These are phyloP conservation scores for Coleophoma crateriformis DNA, from an alignment of 2,329 filamentous ascomycete genomes.

Conservation along the genomic window DNA sequence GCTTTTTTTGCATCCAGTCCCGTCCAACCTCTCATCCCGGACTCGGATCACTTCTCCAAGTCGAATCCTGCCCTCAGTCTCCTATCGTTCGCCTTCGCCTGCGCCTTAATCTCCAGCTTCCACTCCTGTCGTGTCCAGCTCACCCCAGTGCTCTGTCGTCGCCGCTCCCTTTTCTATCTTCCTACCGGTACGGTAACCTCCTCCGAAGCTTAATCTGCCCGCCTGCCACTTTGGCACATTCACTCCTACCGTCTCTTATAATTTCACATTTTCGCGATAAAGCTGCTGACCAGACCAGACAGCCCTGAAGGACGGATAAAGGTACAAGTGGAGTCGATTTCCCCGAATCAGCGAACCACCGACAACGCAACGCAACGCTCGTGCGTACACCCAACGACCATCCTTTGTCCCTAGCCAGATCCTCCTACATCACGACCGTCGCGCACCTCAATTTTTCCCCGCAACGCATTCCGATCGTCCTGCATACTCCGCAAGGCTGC, in stretches of 20 bases:
- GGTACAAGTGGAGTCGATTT: constrained; percentile 1
- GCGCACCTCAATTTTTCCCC: background rate
- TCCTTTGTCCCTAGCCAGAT: background rate
- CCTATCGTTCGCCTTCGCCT: too few species aligned
- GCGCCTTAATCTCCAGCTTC: background rate
- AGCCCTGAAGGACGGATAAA: background rate
- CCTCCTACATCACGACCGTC: constrained; percentile 1
- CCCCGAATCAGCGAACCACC: background rate
- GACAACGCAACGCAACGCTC: background rate
- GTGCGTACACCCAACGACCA: background rate
- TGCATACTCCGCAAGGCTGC: too few species aligned
- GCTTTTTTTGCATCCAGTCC: too few species aligned
- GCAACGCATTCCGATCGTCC: too few species aligned
- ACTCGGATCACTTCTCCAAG: background rate
- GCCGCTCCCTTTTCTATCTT: background rate
- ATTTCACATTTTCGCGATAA: background rate
- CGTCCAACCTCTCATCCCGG: background rate
- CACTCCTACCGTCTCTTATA: too few species aligned
- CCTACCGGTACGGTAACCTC: background rate
- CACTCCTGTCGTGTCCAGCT: background rate
- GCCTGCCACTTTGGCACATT: background rate
- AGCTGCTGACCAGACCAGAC: background rate
- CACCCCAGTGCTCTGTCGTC: background rate
- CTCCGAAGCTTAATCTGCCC: background rate
- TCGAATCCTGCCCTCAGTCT: background rate